These are phyloP conservation scores for Diatrype stigma DNA, from an alignment of 2,329 filamentous ascomycete species.

Conservation along the genomic window DNA sequence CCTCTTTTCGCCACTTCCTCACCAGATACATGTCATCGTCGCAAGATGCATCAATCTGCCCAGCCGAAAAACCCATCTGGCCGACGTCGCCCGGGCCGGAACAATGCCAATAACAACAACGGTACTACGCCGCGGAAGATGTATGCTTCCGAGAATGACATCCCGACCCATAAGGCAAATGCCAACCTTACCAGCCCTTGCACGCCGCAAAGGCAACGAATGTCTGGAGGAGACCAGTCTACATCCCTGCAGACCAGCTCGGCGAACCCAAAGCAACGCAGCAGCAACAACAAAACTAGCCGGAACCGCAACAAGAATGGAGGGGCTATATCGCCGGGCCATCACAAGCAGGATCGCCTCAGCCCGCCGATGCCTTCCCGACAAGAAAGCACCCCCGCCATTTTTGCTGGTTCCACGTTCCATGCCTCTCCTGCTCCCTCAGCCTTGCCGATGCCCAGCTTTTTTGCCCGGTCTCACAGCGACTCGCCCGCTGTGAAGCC, in stretches of 20 bases:
- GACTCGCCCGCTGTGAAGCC: constrained; percentile 53
- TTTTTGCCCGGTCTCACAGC: constrained; percentile 70
- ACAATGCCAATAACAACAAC: constrained; percentile 31
- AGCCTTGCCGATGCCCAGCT: constrained; percentile 84
- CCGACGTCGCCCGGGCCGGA: constrained; percentile 37
- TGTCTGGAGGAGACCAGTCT: constrained; percentile 29
- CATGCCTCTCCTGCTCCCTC: constrained; percentile 92
- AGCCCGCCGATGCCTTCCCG: constrained; percentile 45
- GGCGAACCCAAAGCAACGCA: constrained; percentile 26
- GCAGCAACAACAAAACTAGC: constrained; percentile 22
- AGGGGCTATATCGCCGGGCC: constrained; percentile 37
- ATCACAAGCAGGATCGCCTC: constrained; percentile 34
- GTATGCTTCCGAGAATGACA: constrained; percentile 59
- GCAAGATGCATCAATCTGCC: constrained; percentile 31
- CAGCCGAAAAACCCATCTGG: constrained; percentile 33
- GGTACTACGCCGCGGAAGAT: constrained; percentile 38
- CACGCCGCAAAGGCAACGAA: constrained; percentile 43
- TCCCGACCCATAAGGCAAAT: constrained; percentile 28
- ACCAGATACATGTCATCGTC: constrained; percentile 20
- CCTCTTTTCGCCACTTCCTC: constrained; percentile 1
- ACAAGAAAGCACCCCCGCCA: constrained; percentile 42
- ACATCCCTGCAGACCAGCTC: constrained; percentile 22
- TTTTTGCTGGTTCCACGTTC: constrained; percentile 91
- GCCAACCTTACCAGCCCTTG: constrained; percentile 27
- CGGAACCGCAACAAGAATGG: constrained; percentile 28